phyloP scores from a whole-genome alignment of 1,284 basidiomycete genomes.

The Sphaerobolus stellatus region DNA sequence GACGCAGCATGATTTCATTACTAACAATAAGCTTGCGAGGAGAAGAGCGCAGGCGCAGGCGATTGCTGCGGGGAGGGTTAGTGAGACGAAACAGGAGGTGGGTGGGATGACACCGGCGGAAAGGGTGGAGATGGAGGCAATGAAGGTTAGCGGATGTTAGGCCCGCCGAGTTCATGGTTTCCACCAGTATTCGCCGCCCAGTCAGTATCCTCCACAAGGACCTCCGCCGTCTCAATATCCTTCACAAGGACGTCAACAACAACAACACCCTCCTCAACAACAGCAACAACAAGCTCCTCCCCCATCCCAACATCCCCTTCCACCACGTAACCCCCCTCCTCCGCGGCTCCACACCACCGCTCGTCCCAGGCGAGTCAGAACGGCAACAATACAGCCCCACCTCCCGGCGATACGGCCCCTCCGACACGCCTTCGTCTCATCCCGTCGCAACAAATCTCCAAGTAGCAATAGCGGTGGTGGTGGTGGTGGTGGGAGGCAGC shows the following conservation, averaged over 20 bases:
- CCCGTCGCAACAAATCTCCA: not conserved
- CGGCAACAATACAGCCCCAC: not conserved
- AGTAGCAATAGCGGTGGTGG: constrained; percentile 6
- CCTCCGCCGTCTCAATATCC: no score
- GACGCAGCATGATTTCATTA: constrained; percentile 76
- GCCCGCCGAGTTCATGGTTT: constrained; percentile 13
- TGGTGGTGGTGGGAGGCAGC: constrained; percentile 17
- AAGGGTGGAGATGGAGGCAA: constrained; percentile 4
- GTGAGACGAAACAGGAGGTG: no score
- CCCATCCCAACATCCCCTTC: constrained; percentile 14
- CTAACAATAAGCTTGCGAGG: constrained; percentile 78
- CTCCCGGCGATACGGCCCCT: not conserved
- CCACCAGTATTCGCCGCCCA: constrained; percentile 15
- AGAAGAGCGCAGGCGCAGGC: constrained; percentile 82
- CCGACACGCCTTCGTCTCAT: not conserved
- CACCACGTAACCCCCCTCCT: constrained; percentile 43
- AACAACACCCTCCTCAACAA: constrained; percentile 5
- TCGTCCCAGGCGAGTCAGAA: not conserved
- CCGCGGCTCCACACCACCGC: constrained; percentile 35
- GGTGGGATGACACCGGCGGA: constrained; percentile 18
- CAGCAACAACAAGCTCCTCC: constrained; percentile 11
- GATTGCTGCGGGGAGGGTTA: constrained; percentile 40
- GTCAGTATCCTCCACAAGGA: no score
- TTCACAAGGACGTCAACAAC: constrained; percentile 2
- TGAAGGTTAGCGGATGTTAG: not conserved